Evolutionary conservation across 768 basidiomycete species (phyloP).

Genomic region (Lactarius deliciosus): DNA sequence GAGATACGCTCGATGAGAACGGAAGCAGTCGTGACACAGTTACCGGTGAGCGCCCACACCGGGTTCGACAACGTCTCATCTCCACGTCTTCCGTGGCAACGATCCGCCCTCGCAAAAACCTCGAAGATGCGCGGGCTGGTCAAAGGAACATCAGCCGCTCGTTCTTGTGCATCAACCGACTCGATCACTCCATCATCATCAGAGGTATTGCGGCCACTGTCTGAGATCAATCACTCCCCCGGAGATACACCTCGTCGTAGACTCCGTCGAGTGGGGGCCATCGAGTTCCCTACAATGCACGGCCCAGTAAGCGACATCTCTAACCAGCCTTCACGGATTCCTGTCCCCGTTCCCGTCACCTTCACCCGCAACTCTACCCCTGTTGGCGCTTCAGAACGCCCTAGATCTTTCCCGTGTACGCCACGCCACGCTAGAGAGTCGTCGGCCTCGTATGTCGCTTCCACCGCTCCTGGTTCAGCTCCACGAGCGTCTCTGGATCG

Average conservation of each 20-base stretch:
- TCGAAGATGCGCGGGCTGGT: constrained; percentile 8
- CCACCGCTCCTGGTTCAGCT: background rate
- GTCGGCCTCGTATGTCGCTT: constrained; percentile 6
- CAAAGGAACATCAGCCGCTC: constrained; percentile 11
- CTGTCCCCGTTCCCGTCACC: constrained; percentile 7
- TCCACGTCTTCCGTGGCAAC: constrained; percentile 30
- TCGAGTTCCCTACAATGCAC: constrained; percentile 23
- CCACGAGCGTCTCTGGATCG: constrained; percentile 23
- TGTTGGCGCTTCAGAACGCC: background rate
- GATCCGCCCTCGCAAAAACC: constrained; percentile 22
- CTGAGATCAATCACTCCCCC: constrained; percentile 24
- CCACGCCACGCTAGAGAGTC: constrained; percentile 3
- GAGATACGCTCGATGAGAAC: constrained; percentile 29
- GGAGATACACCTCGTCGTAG: constrained; percentile 19
- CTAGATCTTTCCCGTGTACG: background rate
- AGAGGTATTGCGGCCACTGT: constrained; percentile 21
- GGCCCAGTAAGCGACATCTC: background rate
- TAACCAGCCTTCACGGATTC: constrained; percentile 14
- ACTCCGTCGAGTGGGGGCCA: constrained; percentile 29
- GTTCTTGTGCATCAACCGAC: constrained; percentile 5
- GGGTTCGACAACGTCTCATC: constrained; percentile 28
- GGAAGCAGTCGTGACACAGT: constrained; percentile 16
- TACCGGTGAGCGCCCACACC: constrained; percentile 15
- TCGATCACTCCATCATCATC: constrained; percentile 18
- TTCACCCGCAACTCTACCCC: constrained; percentile 1